Percentiles rank a stretch among this genome's conserved stretches.
Evolutionary conservation across 306 rosid species (phyloP).

Genomic region (Comarum palustre): DNA sequence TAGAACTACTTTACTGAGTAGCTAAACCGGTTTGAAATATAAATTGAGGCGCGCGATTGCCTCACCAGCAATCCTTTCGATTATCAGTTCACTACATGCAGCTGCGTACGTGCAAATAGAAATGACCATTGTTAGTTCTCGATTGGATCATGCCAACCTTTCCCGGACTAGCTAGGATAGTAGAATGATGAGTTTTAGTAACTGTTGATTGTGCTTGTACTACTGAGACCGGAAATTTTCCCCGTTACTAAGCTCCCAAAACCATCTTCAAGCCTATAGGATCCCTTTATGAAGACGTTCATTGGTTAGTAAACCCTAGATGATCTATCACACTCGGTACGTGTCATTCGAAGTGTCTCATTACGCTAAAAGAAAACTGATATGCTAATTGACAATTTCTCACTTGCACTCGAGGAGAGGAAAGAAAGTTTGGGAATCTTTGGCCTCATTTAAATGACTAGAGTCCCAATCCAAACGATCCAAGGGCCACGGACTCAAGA

Average conservation of each 20-base stretch:
- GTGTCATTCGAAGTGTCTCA: constrained; percentile 32
- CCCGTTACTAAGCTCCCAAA: constrained; percentile 12
- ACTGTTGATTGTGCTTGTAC: neutral
- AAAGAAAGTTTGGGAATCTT: constrained; percentile 43
- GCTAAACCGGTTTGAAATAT: neutral
- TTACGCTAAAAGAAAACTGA: neutral
- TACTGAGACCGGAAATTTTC: neutral
- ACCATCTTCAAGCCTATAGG: neutral
- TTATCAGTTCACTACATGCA: neutral
- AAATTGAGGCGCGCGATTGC: neutral
- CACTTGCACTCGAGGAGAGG: constrained; percentile 23
- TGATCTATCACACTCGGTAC: constrained; percentile 16
- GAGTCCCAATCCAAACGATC: constrained; percentile 28
- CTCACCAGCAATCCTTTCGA: neutral
- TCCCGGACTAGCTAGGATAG: neutral
- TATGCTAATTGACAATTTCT: constrained; percentile 38
- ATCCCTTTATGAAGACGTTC: constrained; percentile 3
- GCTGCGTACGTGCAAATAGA: neutral
- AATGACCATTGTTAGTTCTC: neutral
- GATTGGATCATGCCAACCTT: neutral
- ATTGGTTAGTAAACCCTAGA: neutral
- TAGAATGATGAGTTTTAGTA: neutral
- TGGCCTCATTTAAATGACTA: constrained; percentile 37
- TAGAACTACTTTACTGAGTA: neutral
- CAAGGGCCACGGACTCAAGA: constrained; percentile 36